Evolutionary conservation across 2,329 filamentous ascomycete species (phyloP), one percentile per base, ranked within the genome.

Genomic region (Aspergillus fischeri): DNA sequence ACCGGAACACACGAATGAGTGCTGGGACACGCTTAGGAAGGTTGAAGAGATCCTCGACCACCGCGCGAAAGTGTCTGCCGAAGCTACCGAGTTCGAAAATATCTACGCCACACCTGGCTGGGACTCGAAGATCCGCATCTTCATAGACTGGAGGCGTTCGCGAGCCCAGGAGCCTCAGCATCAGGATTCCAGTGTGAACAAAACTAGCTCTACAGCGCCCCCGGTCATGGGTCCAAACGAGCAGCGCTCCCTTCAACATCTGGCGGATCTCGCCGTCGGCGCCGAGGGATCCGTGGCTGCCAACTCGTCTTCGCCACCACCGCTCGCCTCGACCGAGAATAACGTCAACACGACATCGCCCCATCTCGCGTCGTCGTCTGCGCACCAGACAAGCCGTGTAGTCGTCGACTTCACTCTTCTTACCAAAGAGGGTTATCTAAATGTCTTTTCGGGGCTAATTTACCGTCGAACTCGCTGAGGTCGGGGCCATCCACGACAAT

Each of bases 21-120:
- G 74, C 59, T 77, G 75, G 73, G 65, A 69, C 5, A 58, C 68
- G 0, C 69, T 87, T n/a, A 73, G 77, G 28, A 80, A 79, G 52
- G 80, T 83, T 3, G 79, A 83, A 53, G 72, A 75, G 10, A 73
- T 81, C 3, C 73, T 82, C 48, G 75, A 79, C 42, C 70, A 75
- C 8, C 77, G 81, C 24, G 75, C 70, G 24, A 73, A 72, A 60
- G 63, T 64, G 29, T 56, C 65, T 9, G 41, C 63, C 10, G 63
- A 68, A 27, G 63, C 63, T 1, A 57, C 64, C 8, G 75, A 77
- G 52, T 76, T 76, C 29, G 68, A 68, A 2, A 69, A 73, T 50
- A 69, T 77, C 25, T 76, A 77, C 57, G 65, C 67, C 20, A 76
- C 74, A 1, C 66, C 68, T 5, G 66, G 67, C 35, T 77, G 75